These are phyloP conservation scores for Rhodosporidiobolus sp. DNA, from an alignment of 768 basidiomycete genomes.

Conservation along the genomic window DNA sequence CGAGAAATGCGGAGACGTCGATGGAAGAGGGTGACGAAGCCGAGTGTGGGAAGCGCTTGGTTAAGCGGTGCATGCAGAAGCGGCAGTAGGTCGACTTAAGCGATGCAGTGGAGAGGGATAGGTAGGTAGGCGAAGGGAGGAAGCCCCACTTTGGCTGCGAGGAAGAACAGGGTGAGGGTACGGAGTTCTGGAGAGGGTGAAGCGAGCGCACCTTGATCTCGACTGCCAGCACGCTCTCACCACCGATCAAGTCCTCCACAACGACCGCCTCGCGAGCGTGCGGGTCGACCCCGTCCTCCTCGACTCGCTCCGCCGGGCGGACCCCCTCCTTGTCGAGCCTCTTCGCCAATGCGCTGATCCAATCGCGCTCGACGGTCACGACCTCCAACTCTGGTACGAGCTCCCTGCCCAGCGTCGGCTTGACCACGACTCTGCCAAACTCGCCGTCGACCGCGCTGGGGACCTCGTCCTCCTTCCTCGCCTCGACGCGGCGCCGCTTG, in stretches of 20 bases:
- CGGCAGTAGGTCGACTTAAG: constrained; percentile 75
- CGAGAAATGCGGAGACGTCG: neutral
- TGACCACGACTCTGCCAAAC: constrained; percentile 66
- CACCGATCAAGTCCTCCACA: constrained; percentile 73
- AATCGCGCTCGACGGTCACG: constrained; percentile 49
- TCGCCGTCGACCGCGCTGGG: constrained; percentile 52
- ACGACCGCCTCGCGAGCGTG: constrained; percentile 61
- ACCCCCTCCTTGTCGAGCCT: constrained; percentile 51
- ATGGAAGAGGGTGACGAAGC: constrained; percentile 43
- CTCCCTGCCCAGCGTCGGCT: constrained; percentile 60
- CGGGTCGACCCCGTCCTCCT: constrained; percentile 62
- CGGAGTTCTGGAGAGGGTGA: neutral
- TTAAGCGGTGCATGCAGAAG: constrained; percentile 80
- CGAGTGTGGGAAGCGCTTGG: constrained; percentile 48
- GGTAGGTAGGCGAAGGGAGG: constrained; percentile 62
- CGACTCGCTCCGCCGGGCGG: constrained; percentile 61
- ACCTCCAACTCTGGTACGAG: constrained; percentile 56
- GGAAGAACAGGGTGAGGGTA: neutral
- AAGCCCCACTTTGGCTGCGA: constrained; percentile 96
- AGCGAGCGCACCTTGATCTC: constrained; percentile 76
- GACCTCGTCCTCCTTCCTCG: constrained; percentile 49
- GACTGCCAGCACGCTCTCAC: constrained; percentile 59
- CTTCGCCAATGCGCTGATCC: constrained; percentile 61
- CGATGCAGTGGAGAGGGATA: constrained; percentile 59
- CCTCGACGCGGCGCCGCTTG: constrained; percentile 38